Conservation (phyloP, 306 rosid genomes). For the Canavalia gladiata region DNA sequence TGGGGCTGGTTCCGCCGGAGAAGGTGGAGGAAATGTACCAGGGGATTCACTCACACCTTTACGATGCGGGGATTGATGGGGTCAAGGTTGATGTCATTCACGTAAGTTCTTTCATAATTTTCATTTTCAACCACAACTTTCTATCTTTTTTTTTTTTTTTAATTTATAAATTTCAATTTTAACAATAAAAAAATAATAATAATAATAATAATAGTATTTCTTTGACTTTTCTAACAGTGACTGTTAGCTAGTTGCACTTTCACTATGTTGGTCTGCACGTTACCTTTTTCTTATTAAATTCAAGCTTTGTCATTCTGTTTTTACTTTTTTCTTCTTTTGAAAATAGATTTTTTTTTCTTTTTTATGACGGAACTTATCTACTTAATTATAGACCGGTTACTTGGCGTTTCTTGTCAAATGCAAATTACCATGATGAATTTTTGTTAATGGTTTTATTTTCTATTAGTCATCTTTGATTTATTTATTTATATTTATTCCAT, state of each 20-base stretch:
- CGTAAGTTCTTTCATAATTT: slow-evolving; percentile 55
- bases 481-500: not conserved
- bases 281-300: not conserved
- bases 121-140: not conserved
- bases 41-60: slow-evolving; percentile 82
- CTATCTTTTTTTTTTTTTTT: too few relatives aligned
- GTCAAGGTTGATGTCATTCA: slow-evolving; percentile 96
- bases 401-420: slow-evolving; percentile 23
- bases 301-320: not conserved
- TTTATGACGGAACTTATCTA: not conserved
- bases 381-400: not conserved
- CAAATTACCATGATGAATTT: not conserved
- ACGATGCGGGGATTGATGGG: slow-evolving; percentile 81
- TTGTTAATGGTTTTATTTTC: not conserved
- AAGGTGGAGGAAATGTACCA: slow-evolving; percentile 72
- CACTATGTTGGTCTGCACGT: slow-evolving; percentile 59
- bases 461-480: not conserved
- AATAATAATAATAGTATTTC: too few relatives aligned
- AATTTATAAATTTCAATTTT: too few relatives aligned
- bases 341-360: not conserved
- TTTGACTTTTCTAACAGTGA: not conserved
- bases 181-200: too few relatives aligned
- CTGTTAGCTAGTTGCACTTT: slow-evolving; percentile 18
- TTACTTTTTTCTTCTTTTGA: not conserved
- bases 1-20: slow-evolving; percentile 84